Percentiles rank a stretch among this genome's conserved stretches.
These are phyloP conservation scores for Metschnikowia aberdeeniae DNA, from an alignment of 805 yeast genomes.

Conservation along the genomic window DNA sequence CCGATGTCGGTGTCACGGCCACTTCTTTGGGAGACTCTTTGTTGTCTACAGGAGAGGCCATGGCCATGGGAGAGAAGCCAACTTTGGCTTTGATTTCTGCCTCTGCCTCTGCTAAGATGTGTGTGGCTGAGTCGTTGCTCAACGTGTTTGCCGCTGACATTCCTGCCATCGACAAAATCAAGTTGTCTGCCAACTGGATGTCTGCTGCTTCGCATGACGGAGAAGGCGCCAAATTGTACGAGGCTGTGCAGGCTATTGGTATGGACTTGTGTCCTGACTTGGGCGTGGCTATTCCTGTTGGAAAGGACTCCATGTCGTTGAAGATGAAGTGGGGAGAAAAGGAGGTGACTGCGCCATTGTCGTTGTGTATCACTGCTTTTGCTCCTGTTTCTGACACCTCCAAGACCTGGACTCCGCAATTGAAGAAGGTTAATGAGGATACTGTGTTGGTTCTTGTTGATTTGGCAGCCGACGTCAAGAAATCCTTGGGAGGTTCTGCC, in stretches of 20 bases:
- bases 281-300: constrained; percentile 92
- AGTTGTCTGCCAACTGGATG: constrained; percentile 99
- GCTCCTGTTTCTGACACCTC: constrained; percentile 81
- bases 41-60: constrained; percentile 86
- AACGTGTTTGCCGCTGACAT: constrained; percentile 90
- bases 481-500: constrained; percentile 88
- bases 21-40: constrained; percentile 78
- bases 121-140: constrained; percentile 90
- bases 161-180: constrained; percentile 65
- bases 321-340: constrained; percentile 94
- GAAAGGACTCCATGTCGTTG: constrained; percentile 99
- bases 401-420: constrained; percentile 92
- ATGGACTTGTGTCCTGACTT: constrained; percentile 89
- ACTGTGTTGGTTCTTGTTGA: constrained; percentile 77
- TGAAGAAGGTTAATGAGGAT: constrained; percentile 47
- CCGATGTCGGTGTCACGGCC: constrained; percentile 95
- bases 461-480: constrained; percentile 50
- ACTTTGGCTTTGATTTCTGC: constrained; percentile 82
- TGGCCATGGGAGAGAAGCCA: constrained; percentile 98
- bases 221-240: constrained; percentile 91
- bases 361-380: constrained; percentile 87
- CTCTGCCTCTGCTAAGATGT: constrained; percentile 88
- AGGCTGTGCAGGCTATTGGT: constrained; percentile 96
- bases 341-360: constrained; percentile 93
- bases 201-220: constrained; percentile 92